A percentile compares a stretch with the other conserved stretches of the same genome.
Conservation (phyloP, 2,329 filamentous ascomycete species). For the Ophiostoma australiae region DNA sequence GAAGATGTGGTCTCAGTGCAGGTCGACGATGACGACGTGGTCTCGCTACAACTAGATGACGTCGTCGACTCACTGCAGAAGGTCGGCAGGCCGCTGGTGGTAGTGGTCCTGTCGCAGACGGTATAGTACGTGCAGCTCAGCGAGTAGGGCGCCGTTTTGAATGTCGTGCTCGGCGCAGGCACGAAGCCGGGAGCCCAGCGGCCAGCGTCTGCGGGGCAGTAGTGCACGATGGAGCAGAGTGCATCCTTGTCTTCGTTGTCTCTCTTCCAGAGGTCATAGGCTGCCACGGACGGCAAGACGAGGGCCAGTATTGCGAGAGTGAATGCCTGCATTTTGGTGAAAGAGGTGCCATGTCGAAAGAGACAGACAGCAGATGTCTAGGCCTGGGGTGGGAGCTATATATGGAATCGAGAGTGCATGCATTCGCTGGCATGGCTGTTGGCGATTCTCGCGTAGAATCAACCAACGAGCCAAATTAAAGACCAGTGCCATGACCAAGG, state of each 20-base stretch:
- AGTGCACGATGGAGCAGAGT: neutral
- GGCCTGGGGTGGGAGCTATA: neutral
- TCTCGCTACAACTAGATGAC: neutral
- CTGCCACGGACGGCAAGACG: neutral
- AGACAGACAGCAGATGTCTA: neutral
- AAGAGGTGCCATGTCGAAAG: neutral
- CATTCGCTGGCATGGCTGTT: neutral
- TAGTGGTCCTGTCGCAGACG: neutral
- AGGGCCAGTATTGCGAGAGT: neutral
- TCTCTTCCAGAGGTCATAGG: neutral
- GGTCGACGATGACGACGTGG: neutral
- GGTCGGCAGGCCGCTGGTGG: neutral
- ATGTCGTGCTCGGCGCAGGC: neutral
- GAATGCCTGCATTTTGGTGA: neutral
- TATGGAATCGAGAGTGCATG: neutral
- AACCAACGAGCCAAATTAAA: neutral
- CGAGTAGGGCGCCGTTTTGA: neutral
- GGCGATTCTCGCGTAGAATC: no score
- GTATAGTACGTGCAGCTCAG: constrained; percentile 7
- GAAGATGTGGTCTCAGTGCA: neutral
- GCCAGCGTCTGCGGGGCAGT: neutral
- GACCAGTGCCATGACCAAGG: neutral
- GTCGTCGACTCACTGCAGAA: neutral
- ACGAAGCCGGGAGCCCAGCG: neutral
- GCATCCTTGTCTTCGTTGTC: neutral